Evolutionary conservation across 2,329 filamentous ascomycete species (phyloP).

Genomic region (Aspergillus fijiensis): DNA sequence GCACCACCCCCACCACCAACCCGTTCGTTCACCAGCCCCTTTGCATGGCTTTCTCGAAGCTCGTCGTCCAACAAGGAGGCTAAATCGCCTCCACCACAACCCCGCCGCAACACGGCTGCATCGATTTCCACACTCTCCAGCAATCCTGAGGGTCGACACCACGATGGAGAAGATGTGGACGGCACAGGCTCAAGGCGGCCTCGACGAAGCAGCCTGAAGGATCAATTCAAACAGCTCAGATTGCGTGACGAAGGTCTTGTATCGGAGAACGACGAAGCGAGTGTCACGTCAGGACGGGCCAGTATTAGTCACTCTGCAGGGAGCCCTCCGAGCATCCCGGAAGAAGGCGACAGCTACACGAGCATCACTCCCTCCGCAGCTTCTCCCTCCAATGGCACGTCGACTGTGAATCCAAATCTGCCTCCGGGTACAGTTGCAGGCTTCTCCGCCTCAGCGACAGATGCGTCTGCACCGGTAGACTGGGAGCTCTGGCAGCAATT

Average conservation of each 20-base stretch:
- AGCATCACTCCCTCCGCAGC: constrained; percentile 27
- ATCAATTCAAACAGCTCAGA: constrained; percentile 75
- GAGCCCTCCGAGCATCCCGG: constrained; percentile 52
- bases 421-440: constrained; percentile 85
- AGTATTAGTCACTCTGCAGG: constrained; percentile 44
- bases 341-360: constrained; percentile 47
- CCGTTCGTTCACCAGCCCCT: constrained; percentile 83
- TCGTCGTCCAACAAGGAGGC: constrained; percentile 56
- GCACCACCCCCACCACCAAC: constrained; percentile 43
- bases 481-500: constrained; percentile 98
- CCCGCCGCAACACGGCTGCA: constrained; percentile 72
- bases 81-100: constrained; percentile 53
- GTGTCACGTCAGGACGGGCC: constrained; percentile 46
- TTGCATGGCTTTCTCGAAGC: constrained; percentile 76
- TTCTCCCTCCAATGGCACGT: constrained; percentile 54
- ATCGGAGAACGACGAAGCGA: constrained; percentile 56
- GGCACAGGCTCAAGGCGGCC: constrained; percentile 46
- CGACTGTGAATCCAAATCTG: constrained; percentile 66
- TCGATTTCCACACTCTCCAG: constrained; percentile 76
- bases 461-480: constrained; percentile 73
- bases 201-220: constrained; percentile 66
- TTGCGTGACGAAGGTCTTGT: constrained; percentile 71
- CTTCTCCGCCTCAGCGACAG: constrained; percentile 67
- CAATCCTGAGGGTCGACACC: constrained; percentile 76
- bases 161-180: constrained; percentile 63